Evolutionary conservation across 129 eudicot genomes (phyloP), one percentile per base, ranked within the genome.

Genomic region (Pulicaria dysenterica): DNA sequence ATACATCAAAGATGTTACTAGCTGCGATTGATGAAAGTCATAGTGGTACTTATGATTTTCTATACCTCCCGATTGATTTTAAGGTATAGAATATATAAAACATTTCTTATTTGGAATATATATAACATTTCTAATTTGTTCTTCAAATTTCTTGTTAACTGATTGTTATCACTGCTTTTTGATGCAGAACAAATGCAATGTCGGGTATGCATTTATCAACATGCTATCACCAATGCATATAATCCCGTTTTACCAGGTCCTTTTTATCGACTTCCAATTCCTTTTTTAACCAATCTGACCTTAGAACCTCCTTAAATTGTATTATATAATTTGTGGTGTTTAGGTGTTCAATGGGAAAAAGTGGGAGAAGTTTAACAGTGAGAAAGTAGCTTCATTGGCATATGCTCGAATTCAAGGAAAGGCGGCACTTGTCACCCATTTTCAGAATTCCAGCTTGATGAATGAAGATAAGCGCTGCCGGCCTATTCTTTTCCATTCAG

Each of bases 191-290:
- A 93, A 90, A 76, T 93, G 98, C 82, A 93, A 93, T 64, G 96
- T 93, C 43, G 98, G 98, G 46, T 93, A 93, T 79, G 98, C 98
- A n/a, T 93, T 93, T 54, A 93, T 93, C 80, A 93, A 93, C 89
- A 93, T 93, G 98, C 64, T 84, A 71, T 84, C 95, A 44, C 98
- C 98, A 4, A 72, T 78, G 59, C 89, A 85, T 66, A 93, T 93
- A 61, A 80, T 93, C 72, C 89, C 95, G 16, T 90, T 93, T 55
- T 90, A 85, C 71, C 83, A 87, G 96, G 98, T 89, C 43, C 36
- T 49, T 63, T 64, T 17, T 40, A 1, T 53, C 12, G 59, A 5
- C 7, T 13, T 45, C 7, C 53, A 46, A 8, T 63, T 36, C 36
- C 8, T 38, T 43, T 17, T 15, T 49, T 12, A 24, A 48, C 16